These are phyloP conservation scores for Paramecium biaurelia DNA, from an alignment of 73 alveolate species.

Conservation along the genomic window DNA sequence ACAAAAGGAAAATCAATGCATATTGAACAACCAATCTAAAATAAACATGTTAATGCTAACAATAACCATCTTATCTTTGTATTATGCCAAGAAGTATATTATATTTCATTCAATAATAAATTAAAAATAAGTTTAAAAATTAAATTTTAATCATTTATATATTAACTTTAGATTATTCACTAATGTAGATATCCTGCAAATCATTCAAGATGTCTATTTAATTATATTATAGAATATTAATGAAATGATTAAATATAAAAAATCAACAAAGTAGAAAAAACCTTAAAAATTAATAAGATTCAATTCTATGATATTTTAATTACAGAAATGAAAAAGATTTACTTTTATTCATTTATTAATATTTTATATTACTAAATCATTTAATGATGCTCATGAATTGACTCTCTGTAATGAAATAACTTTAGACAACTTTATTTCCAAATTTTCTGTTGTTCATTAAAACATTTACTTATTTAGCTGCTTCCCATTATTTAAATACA, in stretches of 20 bases:
- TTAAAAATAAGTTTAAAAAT: neutral
- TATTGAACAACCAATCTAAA: neutral
- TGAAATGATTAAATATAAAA: too few relatives aligned
- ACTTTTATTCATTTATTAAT: neutral
- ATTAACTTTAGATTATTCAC: too few relatives aligned
- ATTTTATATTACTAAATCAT: neutral
- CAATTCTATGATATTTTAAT: neutral
- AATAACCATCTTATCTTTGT: neutral
- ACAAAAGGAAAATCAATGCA: conserved; percentile 11
- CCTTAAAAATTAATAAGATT: neutral
- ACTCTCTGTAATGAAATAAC: conserved; percentile 48
- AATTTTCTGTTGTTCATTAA: conserved; percentile 37
- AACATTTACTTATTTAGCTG: conserved; percentile 31
- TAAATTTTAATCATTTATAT: too few relatives aligned
- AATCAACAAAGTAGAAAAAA: conserved; percentile 2
- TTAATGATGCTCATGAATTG: conserved; percentile 46
- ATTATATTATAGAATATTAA: neutral
- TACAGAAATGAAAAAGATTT: neutral
- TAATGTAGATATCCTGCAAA: too few relatives aligned
- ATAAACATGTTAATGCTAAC: neutral
- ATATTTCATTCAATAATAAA: neutral
- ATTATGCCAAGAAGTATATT: neutral
- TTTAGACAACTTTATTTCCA: neutral
- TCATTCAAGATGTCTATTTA: neutral
- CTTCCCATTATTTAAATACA: conserved; percentile 41